These are phyloP conservation scores for Arthroderma uncinatum DNA, from an alignment of 2,329 filamentous ascomycete species.

Conservation along the genomic window DNA sequence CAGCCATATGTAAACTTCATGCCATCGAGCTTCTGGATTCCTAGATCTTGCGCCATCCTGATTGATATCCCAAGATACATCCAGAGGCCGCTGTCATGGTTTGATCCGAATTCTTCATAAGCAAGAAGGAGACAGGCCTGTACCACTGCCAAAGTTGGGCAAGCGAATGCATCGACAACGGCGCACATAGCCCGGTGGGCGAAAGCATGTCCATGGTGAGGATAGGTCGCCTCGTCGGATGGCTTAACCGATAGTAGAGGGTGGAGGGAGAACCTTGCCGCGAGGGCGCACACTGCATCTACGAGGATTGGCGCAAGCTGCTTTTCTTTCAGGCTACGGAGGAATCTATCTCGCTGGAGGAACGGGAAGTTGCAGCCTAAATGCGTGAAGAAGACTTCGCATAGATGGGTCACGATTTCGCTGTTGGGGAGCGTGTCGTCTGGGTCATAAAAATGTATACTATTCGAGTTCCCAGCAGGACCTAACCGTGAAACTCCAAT, in stretches of 20 bases:
- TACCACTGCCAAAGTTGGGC: constrained; percentile 69
- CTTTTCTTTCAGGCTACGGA: constrained; percentile 68
- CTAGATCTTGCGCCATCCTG: constrained; percentile 67
- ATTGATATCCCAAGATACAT: constrained; percentile 88
- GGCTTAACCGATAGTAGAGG: constrained; percentile 38
- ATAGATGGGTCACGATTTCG: constrained; percentile 62
- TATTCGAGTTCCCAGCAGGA: constrained; percentile 26
- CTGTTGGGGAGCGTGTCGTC: constrained; percentile 60
- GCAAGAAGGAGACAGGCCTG: constrained; percentile 75
- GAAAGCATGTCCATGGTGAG: constrained; percentile 65
- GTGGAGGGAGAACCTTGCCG: constrained; percentile 64
- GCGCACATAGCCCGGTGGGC: constrained; percentile 73
- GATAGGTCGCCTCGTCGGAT: constrained; percentile 32
- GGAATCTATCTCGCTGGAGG: constrained; percentile 58
- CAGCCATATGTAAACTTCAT: constrained; percentile 48
- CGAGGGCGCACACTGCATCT: constrained; percentile 71
- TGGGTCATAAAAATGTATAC: constrained; percentile 62
- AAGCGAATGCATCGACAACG: constrained; percentile 71
- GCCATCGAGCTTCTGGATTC: constrained; percentile 70
- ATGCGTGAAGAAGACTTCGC: constrained; percentile 69
- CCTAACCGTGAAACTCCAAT: constrained; percentile 14
- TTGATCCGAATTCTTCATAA: constrained; percentile 80
- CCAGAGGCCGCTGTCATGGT: constrained; percentile 81
- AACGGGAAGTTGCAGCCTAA: constrained; percentile 82
- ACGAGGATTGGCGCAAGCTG: constrained; percentile 73